Percentiles rank a stretch among this genome's conserved stretches.
These are phyloP conservation scores for Linum lewisii DNA, from an alignment of 345 rosid species.

Conservation along the genomic window DNA sequence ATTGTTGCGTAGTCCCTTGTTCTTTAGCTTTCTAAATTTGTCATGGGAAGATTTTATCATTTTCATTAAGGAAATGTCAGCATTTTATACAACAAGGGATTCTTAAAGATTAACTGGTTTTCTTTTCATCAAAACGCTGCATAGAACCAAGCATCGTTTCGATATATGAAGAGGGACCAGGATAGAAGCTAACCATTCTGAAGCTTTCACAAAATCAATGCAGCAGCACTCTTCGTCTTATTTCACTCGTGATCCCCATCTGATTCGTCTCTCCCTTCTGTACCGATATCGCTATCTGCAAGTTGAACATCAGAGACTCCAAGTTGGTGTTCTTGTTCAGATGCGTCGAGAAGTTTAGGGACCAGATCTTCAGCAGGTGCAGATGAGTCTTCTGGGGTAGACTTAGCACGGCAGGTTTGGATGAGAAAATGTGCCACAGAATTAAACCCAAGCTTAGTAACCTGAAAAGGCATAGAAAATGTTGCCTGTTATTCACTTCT, in stretches of 20 bases:
- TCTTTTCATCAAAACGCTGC: not conserved
- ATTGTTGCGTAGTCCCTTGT: no score
- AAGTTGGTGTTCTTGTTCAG: not conserved
- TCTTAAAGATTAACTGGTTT: not conserved
- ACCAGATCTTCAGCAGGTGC: slow-evolving; percentile 7
- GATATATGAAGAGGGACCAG: not conserved
- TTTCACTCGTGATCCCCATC: not conserved
- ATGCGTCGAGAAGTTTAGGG: slow-evolving; percentile 2
- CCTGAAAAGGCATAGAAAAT: slow-evolving; percentile 14
- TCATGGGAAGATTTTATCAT: no score
- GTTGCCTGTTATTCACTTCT: not conserved
- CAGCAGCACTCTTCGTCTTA: not conserved
- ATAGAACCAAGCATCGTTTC: not conserved
- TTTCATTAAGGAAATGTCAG: no score
- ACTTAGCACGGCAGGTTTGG: slow-evolving; percentile 16
- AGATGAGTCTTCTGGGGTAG: slow-evolving; percentile 1
- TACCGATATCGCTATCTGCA: not conserved
- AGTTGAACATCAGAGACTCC: not conserved
- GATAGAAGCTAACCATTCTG: not conserved
- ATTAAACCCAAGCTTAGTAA: slow-evolving; percentile 22
- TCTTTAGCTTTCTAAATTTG: no score
- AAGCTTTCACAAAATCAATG: not conserved
- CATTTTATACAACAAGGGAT: no score
- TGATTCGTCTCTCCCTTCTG: slow-evolving; percentile 3
- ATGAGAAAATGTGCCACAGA: slow-evolving; percentile 35